These are phyloP conservation scores for Cadophora gregata DNA, from an alignment of 2,329 filamentous ascomycete genomes.

Conservation along the genomic window DNA sequence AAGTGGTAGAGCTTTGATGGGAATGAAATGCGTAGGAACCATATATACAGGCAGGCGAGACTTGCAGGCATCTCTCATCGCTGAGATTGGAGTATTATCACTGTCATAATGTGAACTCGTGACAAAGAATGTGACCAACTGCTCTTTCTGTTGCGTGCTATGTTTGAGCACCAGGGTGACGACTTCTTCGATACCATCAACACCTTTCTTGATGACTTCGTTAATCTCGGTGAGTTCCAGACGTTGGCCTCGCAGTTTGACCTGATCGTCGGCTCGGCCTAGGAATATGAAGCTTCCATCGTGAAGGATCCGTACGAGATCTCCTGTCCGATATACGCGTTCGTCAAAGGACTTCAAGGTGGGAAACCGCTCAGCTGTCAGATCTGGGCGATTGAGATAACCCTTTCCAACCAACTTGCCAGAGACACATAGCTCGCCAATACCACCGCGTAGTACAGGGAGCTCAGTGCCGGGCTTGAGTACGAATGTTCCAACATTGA, in stretches of 20 bases:
- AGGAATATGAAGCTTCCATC: slow-evolving; percentile 87
- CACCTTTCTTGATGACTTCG: slow-evolving; percentile 73
- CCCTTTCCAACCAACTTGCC: slow-evolving; percentile 88
- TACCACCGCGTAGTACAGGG: slow-evolving; percentile 76
- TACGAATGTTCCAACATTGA: slow-evolving; percentile 86
- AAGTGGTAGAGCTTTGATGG: slow-evolving; percentile 74
- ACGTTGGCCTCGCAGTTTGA: slow-evolving; percentile 88
- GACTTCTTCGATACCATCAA: slow-evolving; percentile 67
- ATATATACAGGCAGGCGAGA: slow-evolving; percentile 81
- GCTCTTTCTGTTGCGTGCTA: slow-evolving; percentile 75
- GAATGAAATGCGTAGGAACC: slow-evolving; percentile 85
- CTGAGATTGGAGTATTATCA: slow-evolving; percentile 49
- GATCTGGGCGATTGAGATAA: slow-evolving; percentile 80
- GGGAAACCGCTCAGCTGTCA: slow-evolving; percentile 80
- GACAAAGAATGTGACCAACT: slow-evolving; percentile 79
- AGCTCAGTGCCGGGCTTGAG: slow-evolving; percentile 70
- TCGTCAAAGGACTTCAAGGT: slow-evolving; percentile 61
- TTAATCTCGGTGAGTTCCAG: slow-evolving; percentile 94
- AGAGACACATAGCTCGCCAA: slow-evolving; percentile 89
- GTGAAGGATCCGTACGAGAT: slow-evolving; percentile 80
- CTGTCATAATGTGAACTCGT: slow-evolving; percentile 42
- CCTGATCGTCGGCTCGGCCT: slow-evolving; percentile 87
- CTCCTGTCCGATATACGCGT: slow-evolving; percentile 84
- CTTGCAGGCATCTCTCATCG: slow-evolving; percentile 68
- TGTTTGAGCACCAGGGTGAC: slow-evolving; percentile 78